These are phyloP conservation scores for Bondarzewia mesenterica DNA, from an alignment of 1,284 basidiomycete genomes.

Conservation along the genomic window DNA sequence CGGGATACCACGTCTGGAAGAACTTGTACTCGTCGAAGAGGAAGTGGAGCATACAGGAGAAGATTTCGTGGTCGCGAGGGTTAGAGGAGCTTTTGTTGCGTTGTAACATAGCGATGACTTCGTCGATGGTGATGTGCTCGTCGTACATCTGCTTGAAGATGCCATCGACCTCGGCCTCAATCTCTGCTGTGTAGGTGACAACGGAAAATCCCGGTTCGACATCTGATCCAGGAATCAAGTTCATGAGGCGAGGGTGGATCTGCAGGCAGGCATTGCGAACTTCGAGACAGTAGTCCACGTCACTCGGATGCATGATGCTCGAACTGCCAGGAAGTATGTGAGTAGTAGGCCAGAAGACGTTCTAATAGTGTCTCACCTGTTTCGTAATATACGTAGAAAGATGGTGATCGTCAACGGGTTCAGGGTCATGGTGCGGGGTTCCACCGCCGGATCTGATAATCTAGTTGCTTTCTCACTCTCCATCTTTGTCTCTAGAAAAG, in stretches of 20 bases:
- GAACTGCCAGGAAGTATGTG: conserved; percentile 36
- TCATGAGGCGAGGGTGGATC: conserved; percentile 95
- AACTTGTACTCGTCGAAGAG: conserved; percentile 99
- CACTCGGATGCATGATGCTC: conserved; percentile 60
- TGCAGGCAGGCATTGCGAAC: conserved; percentile 92
- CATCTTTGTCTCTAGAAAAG: conserved; percentile 88
- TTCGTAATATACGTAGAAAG: conserved; percentile 81
- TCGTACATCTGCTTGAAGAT: conserved; percentile 99
- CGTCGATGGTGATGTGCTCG: conserved; percentile 88
- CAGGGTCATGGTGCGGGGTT: conserved; percentile 76
- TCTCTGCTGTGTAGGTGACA: conserved; percentile 81
- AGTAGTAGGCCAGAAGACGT: background rate
- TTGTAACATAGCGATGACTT: conserved; percentile 85
- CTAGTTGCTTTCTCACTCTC: conserved; percentile 78
- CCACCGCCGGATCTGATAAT: conserved; percentile 70
- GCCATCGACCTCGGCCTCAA: conserved; percentile 88
- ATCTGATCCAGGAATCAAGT: conserved; percentile 83
- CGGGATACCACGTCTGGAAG: conserved; percentile 94
- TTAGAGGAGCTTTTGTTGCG: conserved; percentile 80
- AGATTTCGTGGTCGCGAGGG: conserved; percentile 87
- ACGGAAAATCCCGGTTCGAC: conserved; percentile 90
- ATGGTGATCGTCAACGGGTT: conserved; percentile 86
- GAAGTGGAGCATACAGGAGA: conserved; percentile 98
- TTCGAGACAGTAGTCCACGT: conserved; percentile 86
- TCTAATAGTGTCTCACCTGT: conserved; percentile 44